Base-by-base conservation (phyloP, 805 yeast species). In the Gaillardinia entomophila region DNA sequence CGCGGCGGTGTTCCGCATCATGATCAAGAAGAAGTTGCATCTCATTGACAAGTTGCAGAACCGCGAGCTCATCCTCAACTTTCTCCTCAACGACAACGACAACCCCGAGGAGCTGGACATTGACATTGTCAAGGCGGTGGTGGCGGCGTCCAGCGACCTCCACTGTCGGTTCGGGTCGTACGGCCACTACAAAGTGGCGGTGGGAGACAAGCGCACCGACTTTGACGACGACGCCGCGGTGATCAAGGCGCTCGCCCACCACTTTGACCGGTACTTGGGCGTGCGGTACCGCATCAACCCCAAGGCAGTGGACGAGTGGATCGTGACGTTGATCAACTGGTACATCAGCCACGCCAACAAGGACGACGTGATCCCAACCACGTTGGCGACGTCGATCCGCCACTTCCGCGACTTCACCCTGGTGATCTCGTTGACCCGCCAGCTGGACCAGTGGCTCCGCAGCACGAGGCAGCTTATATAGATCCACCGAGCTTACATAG, bases 21-120 rank as follows among this genome's bases (percentile, higher is more conserved):
- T 45, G 32, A 27, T 37, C 3, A 41, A 43, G 23, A 41, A 37
- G 20, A 18, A 30, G 7, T 24, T 42, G 11, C 30, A 40, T 12
- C n/a, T 31, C n/a, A 23, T 30, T 10, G 26, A 28, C 12, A 24
- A 26, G 12, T 24, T 36, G 13, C 31, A 39, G n/a, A 31, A 34
- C n/a, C 30, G 36, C 10, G 18, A 12, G 5, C 18, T 41, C 4
- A 22, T 30, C 12, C 18, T 29, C 6, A 30, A 20, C 11, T 36
- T 42, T 12, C 12, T 33, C 5, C 32, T 35, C 22, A 26, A 33
- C 13, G 31, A 37, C n/a, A 32, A 6, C 8, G 22, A 19, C 6
- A 19, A 19, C 22, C 22, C 22, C 22, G 8, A 19, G 22, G 22
- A 19, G 22, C 6, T 6, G 8, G 22, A 19, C 22, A 19, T 19